Evolutionary conservation across 805 yeast genomes (phyloP).

Genomic region (Kazachstania kunashirensis): DNA sequence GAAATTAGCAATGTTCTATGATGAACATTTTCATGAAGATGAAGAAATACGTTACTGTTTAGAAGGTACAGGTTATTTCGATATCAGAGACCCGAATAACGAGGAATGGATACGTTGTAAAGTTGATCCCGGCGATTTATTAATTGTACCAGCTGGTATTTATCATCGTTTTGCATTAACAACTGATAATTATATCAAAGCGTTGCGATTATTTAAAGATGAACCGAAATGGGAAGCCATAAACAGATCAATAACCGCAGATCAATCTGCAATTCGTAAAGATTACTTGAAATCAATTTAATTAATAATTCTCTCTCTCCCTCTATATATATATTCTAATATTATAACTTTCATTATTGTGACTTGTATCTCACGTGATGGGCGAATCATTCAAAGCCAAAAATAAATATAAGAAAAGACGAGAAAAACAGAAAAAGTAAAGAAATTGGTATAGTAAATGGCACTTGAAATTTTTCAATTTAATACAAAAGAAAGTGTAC

Average conservation of each 20-base stretch:
- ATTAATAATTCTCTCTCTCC: too few species aligned
- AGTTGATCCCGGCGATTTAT: slow-evolving; percentile 51
- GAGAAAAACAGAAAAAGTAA: too few species aligned
- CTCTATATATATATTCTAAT: too few species aligned
- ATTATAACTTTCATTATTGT: too few species aligned
- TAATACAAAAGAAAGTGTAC: too few species aligned
- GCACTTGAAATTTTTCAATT: too few species aligned
- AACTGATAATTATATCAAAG: slow-evolving; percentile 51
- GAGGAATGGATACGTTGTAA: slow-evolving; percentile 71
- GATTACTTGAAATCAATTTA: slow-evolving; percentile 33
- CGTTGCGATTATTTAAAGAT: slow-evolving; percentile 78
- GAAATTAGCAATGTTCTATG: slow-evolving; percentile 61
- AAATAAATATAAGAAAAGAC: too few species aligned
- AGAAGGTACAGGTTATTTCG: slow-evolving; percentile 89
- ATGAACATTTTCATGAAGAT: slow-evolving; percentile 91
- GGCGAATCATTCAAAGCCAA: too few species aligned
- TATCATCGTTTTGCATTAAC: slow-evolving; percentile 87
- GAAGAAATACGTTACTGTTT: slow-evolving; percentile 88
- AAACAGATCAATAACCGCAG: slow-evolving; percentile 47
- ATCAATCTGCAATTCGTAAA: slow-evolving; percentile 36
- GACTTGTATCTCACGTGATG: too few species aligned
- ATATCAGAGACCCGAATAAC: slow-evolving; percentile 51
- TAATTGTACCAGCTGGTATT: slow-evolving; percentile 82
- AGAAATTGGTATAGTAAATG: too few species aligned
- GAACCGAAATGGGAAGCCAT: slow-evolving; percentile 96